Base-by-base conservation (phyloP, 139 green algal species). In the Tetratostichococcus sp. region DNA sequence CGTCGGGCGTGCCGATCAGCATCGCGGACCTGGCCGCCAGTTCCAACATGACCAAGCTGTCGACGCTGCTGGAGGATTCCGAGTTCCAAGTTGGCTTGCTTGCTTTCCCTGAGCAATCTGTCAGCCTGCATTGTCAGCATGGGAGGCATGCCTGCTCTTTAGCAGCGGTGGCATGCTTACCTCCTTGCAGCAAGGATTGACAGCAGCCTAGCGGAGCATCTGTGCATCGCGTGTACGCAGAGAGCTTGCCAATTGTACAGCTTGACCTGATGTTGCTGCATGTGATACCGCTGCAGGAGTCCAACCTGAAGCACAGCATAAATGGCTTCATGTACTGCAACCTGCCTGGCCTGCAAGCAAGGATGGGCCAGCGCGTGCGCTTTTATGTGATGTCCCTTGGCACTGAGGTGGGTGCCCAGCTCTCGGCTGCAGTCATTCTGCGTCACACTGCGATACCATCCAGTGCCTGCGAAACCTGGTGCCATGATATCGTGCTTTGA, bases 251-350 rank as follows among this genome's bases (percentile, higher is more conserved):
- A n/a, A n/a, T n/a, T n/a, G n/a, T n/a, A n/a, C n/a, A n/a, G n/a
- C n/a, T n/a, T n/a, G n/a, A n/a, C n/a, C n/a, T n/a, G n/a, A n/a
- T n/a, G n/a, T n/a, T n/a, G n/a, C n/a, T n/a, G n/a, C n/a, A n/a
- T n/a, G 78, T 71, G 74, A 84, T 23, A 87, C 81, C 76, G 83
- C 83, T 83, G 67, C 42, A 77, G 39, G 82, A 89, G 79, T 71
- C 70, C n/a, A 75, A 81, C 71, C 73, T 86, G 22, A 87, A 81
- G 79, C 87, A 88, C 69, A 35, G 32, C 43, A 84, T 91, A 74
- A 89, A 91, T 69, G 86, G 82, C 66, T 78, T 67, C 81, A 68
- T 86, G 59, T 90, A 84, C 84, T 90, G 86, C 83, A 90, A 89
- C 82, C 70, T 80, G 70, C 83, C 77, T 1, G 65, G 59, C 11